Conservation (phyloP, 768 basidiomycete genomes). For the Hemileccinum rubropunctum region DNA sequence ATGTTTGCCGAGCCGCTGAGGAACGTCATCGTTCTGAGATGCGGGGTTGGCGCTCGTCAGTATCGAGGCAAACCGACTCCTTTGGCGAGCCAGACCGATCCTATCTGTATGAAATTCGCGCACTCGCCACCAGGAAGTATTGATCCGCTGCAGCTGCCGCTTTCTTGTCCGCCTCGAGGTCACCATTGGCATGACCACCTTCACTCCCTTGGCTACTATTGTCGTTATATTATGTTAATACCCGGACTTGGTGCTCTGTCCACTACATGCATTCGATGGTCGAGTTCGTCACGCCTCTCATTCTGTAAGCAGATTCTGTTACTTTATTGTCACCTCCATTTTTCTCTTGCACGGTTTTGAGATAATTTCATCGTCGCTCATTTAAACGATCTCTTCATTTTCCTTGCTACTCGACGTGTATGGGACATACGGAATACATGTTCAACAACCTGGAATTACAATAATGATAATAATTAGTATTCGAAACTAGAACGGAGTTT, state of each 20-base stretch:
- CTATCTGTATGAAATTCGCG: slow-evolving; percentile 77
- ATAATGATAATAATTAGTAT: slow-evolving; percentile 20
- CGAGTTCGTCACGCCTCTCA: slow-evolving; percentile 21
- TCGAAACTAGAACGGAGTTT: neutral
- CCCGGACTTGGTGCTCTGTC: slow-evolving; percentile 22
- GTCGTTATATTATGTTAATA: slow-evolving; percentile 17
- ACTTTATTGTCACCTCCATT: slow-evolving; percentile 28
- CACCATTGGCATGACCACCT: slow-evolving; percentile 1
- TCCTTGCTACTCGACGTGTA: slow-evolving; percentile 35
- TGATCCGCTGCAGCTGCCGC: slow-evolving; percentile 30
- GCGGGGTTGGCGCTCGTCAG: slow-evolving; percentile 63
- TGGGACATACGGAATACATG: slow-evolving; percentile 33
- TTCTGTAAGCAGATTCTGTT: slow-evolving; percentile 28
- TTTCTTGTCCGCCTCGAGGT: neutral
- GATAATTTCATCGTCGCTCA: slow-evolving; percentile 23
- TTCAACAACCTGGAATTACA: slow-evolving; percentile 26
- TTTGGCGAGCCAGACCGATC: slow-evolving; percentile 52
- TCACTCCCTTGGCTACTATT: neutral
- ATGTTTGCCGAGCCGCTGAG: slow-evolving; percentile 72
- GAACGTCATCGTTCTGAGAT: slow-evolving; percentile 81
- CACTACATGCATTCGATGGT: slow-evolving; percentile 21
- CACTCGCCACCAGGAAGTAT: slow-evolving; percentile 82
- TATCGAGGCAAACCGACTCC: slow-evolving; percentile 20
- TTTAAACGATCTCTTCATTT: slow-evolving; percentile 11
- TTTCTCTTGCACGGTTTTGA: slow-evolving; percentile 27